phyloP scores from a whole-genome alignment of 106 monocot species.

The Dendrobium officinale region DNA sequence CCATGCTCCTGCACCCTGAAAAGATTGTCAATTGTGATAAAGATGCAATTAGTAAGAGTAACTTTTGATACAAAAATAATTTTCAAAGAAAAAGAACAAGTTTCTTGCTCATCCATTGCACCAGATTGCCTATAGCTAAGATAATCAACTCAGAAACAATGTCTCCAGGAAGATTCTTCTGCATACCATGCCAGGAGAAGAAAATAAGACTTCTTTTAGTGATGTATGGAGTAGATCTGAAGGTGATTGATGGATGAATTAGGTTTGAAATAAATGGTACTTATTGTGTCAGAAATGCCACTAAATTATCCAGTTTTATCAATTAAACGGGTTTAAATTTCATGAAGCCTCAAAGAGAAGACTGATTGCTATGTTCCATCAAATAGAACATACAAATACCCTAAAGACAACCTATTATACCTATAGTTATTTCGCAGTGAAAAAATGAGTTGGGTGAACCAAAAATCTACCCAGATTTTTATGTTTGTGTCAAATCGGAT shows the following conservation, averaged over 20 bases:
- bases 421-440: background rate
- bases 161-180: background rate
- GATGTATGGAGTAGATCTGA: background rate
- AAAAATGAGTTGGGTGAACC: background rate
- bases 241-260: background rate
- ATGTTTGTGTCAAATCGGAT: background rate
- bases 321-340: background rate
- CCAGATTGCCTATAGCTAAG: background rate
- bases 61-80: background rate
- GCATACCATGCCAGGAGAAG: background rate
- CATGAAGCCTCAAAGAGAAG: background rate
- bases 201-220: background rate
- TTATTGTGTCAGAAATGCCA: background rate
- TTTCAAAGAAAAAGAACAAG: background rate
- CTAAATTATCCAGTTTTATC: background rate
- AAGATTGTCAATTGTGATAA: background rate
- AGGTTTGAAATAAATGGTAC: background rate
- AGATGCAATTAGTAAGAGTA: background rate
- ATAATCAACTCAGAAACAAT: background rate
- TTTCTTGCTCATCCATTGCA: background rate
- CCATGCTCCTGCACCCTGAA: constrained; percentile 97
- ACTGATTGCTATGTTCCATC: background rate
- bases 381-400: background rate
- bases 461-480: background rate
- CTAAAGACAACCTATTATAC: background rate